Conservation (phyloP, 2,329 filamentous ascomycete genomes). For the Xylaria sp. region DNA sequence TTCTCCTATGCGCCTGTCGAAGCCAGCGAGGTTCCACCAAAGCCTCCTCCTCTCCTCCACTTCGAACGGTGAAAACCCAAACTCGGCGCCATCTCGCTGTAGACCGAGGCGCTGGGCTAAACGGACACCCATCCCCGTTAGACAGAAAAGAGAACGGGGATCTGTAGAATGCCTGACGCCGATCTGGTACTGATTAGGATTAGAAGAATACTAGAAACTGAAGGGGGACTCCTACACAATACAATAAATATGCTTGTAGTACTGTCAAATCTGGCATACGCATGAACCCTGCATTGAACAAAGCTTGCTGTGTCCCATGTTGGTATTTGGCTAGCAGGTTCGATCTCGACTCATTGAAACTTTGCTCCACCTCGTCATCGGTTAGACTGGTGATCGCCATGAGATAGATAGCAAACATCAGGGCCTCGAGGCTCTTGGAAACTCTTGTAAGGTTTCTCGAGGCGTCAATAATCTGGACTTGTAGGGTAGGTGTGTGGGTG, state of each 20-base stretch:
- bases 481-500: slow-evolving; percentile 72
- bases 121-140: slow-evolving; percentile 73
- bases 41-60: slow-evolving; percentile 76
- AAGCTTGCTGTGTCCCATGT: slow-evolving; percentile 69
- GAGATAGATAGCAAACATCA: slow-evolving; percentile 75
- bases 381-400: slow-evolving; percentile 68
- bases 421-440: slow-evolving; percentile 67
- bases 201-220: slow-evolving; percentile 10
- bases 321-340: slow-evolving; percentile 64
- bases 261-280: slow-evolving; percentile 71
- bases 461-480: slow-evolving; percentile 71
- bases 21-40: slow-evolving; percentile 77
- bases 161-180: slow-evolving; percentile 68
- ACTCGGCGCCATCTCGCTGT: slow-evolving; percentile 69
- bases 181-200: slow-evolving; percentile 56
- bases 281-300: slow-evolving; percentile 74
- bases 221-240: slow-evolving; percentile 60
- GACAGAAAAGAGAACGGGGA: slow-evolving; percentile 67
- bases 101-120: slow-evolving; percentile 75
- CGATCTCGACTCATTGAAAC: slow-evolving; percentile 64
- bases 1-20: slow-evolving; percentile 75
- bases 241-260: slow-evolving; percentile 74
- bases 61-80: slow-evolving; percentile 66
- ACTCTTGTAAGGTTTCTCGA: slow-evolving; percentile 65
- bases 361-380: slow-evolving; percentile 61